Evolutionary conservation across 495 filamentous ascomycete genomes (phyloP).

Genomic region (Aspergillus carlsbadensis): DNA sequence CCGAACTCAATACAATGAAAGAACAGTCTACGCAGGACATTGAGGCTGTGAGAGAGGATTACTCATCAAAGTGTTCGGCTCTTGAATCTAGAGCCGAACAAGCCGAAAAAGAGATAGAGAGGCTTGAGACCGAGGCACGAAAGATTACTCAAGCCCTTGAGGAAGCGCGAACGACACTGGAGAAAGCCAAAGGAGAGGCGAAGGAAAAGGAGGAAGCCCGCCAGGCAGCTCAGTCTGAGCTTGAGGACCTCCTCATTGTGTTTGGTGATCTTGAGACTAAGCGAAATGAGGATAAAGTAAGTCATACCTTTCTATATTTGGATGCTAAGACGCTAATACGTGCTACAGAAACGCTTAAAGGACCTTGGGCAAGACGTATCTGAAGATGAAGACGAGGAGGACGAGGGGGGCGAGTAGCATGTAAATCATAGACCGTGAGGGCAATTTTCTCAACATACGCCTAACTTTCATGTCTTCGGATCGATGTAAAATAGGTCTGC

Average conservation of each 20-base stretch:
- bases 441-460: neutral
- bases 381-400: constrained; percentile 74
- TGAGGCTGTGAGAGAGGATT: constrained; percentile 56
- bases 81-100: constrained; percentile 47
- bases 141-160: constrained; percentile 24
- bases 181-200: constrained; percentile 16
- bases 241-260: constrained; percentile 84
- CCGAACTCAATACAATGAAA: constrained; percentile 55
- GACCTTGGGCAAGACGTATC: constrained; percentile 71
- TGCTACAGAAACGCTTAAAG: constrained; percentile 63
- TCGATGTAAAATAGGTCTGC: neutral
- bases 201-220: constrained; percentile 63
- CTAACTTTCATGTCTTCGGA: neutral
- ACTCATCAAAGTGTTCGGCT: constrained; percentile 45
- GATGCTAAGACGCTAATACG: constrained; percentile 25
- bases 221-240: constrained; percentile 63
- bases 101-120: constrained; percentile 43
- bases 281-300: constrained; percentile 74
- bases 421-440: constrained; percentile 8
- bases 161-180: constrained; percentile 20
- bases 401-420: constrained; percentile 35
- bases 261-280: constrained; percentile 91
- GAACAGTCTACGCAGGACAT: constrained; percentile 53
- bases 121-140: constrained; percentile 19
- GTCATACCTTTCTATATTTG: constrained; percentile 18